These are phyloP conservation scores for Beta corolliflora DNA, from an alignment of 179 eudicot genomes.

Conservation along the genomic window DNA sequence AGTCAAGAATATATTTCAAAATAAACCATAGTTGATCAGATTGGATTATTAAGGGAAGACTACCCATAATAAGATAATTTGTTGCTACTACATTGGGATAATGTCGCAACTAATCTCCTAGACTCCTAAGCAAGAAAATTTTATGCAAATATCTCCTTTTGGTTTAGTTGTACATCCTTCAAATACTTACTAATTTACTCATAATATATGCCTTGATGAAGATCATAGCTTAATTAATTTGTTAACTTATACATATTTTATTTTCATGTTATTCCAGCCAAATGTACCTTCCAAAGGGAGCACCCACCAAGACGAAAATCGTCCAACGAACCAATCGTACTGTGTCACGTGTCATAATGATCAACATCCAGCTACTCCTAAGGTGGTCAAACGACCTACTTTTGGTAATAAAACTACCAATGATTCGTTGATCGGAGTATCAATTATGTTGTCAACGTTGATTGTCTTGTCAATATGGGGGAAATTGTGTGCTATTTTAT, in stretches of 20 bases:
- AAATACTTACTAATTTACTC: background rate
- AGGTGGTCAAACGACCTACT: background rate
- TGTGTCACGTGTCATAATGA: background rate
- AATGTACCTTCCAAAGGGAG: conserved; percentile 4
- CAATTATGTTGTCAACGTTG: conserved; percentile 18
- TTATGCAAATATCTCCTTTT: too few relatives aligned
- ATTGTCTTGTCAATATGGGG: conserved; percentile 34
- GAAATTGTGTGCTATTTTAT: conserved; percentile 28
- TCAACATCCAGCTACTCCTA: background rate
- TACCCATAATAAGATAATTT: too few relatives aligned
- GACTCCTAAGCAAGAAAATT: too few relatives aligned
- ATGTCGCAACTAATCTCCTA: too few relatives aligned
- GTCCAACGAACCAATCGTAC: background rate
- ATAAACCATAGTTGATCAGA: too few relatives aligned
- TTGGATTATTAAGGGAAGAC: too few relatives aligned
- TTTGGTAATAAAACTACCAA: background rate
- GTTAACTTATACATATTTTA: too few relatives aligned
- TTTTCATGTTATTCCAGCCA: background rate
- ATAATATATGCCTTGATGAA: too few relatives aligned
- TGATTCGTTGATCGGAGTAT: conserved; percentile 25
- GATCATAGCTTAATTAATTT: background rate
- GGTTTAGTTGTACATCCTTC: background rate
- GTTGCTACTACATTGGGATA: too few relatives aligned
- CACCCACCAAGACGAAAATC: background rate
- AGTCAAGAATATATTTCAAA: too few relatives aligned